A percentile compares a stretch with the other conserved stretches of the same genome.
phyloP scores from a whole-genome alignment of 2,329 filamentous ascomycete species.

The Rasamsonia emersonii region DNA sequence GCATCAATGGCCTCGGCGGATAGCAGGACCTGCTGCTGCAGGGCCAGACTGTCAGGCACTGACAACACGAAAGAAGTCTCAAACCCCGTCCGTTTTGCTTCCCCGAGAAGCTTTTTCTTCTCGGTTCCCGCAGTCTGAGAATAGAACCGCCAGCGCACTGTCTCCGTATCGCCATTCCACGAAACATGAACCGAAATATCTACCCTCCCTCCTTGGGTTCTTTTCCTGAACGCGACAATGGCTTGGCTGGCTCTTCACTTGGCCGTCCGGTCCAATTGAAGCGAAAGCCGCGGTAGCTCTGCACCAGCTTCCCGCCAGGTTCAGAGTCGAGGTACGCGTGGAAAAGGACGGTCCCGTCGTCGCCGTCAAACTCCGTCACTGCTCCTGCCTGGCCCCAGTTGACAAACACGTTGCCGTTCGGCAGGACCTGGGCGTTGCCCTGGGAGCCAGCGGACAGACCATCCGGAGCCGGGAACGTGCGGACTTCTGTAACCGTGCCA shows the following conservation, averaged over 20 bases:
- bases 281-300: conserved; percentile 33
- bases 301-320: conserved; percentile 23
- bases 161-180: conserved; percentile 47
- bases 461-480: conserved; percentile 42
- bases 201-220: conserved; percentile 20
- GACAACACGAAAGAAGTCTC: conserved; percentile 20
- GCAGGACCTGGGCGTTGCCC: conserved; percentile 46
- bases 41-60: not conserved
- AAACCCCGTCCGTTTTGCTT: conserved; percentile 18
- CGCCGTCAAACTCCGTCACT: conserved; percentile 23
- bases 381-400: conserved; percentile 49
- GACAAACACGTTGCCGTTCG: conserved; percentile 46
- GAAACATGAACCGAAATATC: conserved; percentile 42
- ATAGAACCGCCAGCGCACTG: conserved; percentile 43
- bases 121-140: conserved; percentile 20
- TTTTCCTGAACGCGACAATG: conserved; percentile 29
- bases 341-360: conserved; percentile 27
- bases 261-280: conserved; percentile 33
- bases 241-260: conserved; percentile 26
- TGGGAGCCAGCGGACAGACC: conserved; percentile 43
- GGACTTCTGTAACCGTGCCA: conserved; percentile 38
- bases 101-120: conserved; percentile 20
- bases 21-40: not conserved
- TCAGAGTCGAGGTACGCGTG: conserved; percentile 39
- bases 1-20: no score